A percentile compares a stretch with the other conserved stretches of the same genome.
phyloP scores from a whole-genome alignment of 345 rosid species.

The Eucalyptus erythrocorys region DNA sequence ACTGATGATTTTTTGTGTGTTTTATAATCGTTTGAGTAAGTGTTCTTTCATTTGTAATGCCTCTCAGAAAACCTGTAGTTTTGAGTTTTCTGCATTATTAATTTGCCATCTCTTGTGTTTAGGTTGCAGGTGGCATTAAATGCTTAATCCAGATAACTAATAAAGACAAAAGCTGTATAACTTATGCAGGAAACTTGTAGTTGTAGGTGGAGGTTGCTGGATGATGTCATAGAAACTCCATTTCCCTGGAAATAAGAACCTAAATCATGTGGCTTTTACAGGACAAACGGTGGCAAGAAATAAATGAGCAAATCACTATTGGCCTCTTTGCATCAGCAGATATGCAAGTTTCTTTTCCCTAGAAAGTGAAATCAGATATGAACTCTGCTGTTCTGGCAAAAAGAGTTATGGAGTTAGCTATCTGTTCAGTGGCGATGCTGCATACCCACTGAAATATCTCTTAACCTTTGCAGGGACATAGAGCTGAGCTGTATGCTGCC shows the following conservation, averaged over 20 bases:
- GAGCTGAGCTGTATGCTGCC: conserved; percentile 92
- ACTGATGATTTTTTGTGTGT: background rate
- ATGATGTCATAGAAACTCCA: background rate
- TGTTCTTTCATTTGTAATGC: background rate
- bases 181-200: background rate
- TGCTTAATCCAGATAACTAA: background rate
- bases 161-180: background rate
- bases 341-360: background rate
- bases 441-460: background rate
- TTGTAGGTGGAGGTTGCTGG: background rate
- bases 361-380: background rate
- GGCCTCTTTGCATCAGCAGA: background rate
- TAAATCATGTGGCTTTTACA: background rate
- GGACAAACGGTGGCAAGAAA: background rate
- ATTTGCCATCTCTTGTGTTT: background rate
- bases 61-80: background rate
- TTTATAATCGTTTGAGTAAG: background rate
- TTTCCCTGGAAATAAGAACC: background rate
- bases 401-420: background rate
- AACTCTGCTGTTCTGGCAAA: background rate
- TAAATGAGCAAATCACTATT: background rate
- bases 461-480: conserved; percentile 59
- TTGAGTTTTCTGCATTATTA: background rate
- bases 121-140: background rate
- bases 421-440: background rate